These are phyloP conservation scores for Lodderomyces oxycetoniae DNA, from an alignment of 1,139 yeast species.

Conservation along the genomic window DNA sequence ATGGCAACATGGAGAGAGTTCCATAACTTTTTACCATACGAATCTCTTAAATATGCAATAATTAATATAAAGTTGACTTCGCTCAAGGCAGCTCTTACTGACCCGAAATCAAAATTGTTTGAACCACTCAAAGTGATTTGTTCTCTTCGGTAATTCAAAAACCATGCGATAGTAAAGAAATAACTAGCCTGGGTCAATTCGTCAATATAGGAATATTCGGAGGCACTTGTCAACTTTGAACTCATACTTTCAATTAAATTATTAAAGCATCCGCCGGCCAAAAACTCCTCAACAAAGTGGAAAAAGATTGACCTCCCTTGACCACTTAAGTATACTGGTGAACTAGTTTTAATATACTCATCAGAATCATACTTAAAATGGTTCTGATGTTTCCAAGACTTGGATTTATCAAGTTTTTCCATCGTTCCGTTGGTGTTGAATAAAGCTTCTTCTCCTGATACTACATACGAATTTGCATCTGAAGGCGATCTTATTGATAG, in stretches of 20 bases:
- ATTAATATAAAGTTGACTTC: constrained; percentile 63
- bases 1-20: constrained; percentile 65
- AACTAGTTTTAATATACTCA: constrained; percentile 24
- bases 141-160: constrained; percentile 40
- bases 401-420: constrained; percentile 58
- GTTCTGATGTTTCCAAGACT: constrained; percentile 56
- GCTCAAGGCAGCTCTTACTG: constrained; percentile 63
- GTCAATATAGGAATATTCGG: constrained; percentile 35
- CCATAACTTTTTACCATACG: constrained; percentile 49
- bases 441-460: constrained; percentile 71
- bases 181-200: constrained; percentile 43
- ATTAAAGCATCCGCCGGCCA: constrained; percentile 74
- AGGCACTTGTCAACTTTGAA: constrained; percentile 12
- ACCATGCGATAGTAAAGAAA: constrained; percentile 69
- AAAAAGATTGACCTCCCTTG: constrained; percentile 30
- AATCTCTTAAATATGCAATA: constrained; percentile 51
- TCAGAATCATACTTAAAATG: constrained; percentile 45
- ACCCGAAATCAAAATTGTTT: constrained; percentile 45
- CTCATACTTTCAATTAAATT: constrained; percentile 42
- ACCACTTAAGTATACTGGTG: constrained; percentile 26
- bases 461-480: constrained; percentile 55
- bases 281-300: constrained; percentile 49
- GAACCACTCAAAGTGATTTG: constrained; percentile 17
- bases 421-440: constrained; percentile 44
- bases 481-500: constrained; percentile 63